phyloP scores from a whole-genome alignment of 2,329 filamentous ascomycete species.

The Aspergillus floridensis region DNA sequence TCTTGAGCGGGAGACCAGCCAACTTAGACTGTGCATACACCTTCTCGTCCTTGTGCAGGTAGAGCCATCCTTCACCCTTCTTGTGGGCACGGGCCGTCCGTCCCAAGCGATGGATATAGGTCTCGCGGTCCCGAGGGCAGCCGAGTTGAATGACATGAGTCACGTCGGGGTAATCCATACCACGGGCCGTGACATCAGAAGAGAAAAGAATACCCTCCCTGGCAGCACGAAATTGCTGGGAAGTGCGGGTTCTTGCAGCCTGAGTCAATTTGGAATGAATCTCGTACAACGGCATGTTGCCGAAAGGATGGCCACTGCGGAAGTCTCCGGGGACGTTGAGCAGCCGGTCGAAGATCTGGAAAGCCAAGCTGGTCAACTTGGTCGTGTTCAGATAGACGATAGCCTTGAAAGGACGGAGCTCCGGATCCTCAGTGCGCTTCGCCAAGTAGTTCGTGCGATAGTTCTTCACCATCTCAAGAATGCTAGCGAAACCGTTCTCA shows the following conservation, averaged over 20 bases:
- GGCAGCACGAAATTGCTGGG: constrained; percentile 69
- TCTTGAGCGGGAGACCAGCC: constrained; percentile 13
- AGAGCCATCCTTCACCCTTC: constrained; percentile 60
- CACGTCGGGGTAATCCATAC: constrained; percentile 79
- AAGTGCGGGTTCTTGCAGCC: constrained; percentile 62
- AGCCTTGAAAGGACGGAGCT: constrained; percentile 75
- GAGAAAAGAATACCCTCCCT: constrained; percentile 67
- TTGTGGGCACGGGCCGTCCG: constrained; percentile 70
- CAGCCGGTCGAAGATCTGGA: constrained; percentile 57
- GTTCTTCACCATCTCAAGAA: constrained; percentile 71
- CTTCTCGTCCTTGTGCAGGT: constrained; percentile 54
- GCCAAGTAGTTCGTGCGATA: constrained; percentile 51
- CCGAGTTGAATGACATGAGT: constrained; percentile 77
- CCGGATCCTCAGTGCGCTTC: constrained; percentile 17
- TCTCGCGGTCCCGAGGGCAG: constrained; percentile 61
- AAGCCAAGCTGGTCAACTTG: constrained; percentile 65
- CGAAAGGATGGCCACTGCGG: constrained; percentile 30
- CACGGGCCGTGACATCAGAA: constrained; percentile 75
- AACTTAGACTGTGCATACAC: constrained; percentile 40
- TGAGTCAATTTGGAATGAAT: constrained; percentile 83
- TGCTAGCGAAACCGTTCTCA: constrained; percentile 71
- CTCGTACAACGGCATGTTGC: constrained; percentile 46
- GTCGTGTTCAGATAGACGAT: constrained; percentile 89
- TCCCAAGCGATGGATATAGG: constrained; percentile 74
- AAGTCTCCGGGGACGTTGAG: constrained; percentile 31